phyloP scores from a whole-genome alignment of 805 yeast genomes.

The Sugiyamaella americana region DNA sequence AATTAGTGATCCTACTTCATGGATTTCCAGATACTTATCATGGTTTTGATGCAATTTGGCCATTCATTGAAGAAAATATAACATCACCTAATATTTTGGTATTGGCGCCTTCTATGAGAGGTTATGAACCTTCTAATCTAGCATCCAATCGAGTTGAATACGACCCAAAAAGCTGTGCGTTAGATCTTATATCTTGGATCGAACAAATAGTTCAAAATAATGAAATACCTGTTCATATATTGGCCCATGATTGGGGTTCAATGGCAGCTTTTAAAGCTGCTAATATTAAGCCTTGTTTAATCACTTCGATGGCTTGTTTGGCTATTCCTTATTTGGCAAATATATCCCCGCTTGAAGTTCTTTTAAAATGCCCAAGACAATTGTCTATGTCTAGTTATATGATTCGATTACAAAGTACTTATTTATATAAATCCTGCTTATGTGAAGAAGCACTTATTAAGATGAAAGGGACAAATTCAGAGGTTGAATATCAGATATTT shows the following conservation, averaged over 20 bases:
- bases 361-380: conserved; percentile 19
- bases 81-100: conserved; percentile 16
- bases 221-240: conserved; percentile 19
- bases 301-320: conserved; percentile 18
- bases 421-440: conserved; percentile 18
- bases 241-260: conserved; percentile 31
- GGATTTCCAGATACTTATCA: conserved; percentile 26
- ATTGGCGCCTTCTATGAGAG: conserved; percentile 24
- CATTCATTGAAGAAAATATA: conserved; percentile 9
- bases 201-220: conserved; percentile 12
- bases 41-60: conserved; percentile 20
- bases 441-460: background rate
- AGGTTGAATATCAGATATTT: background rate
- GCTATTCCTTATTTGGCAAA: conserved; percentile 25
- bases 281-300: conserved; percentile 17
- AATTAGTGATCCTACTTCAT: conserved; percentile 22
- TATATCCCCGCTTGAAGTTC: conserved; percentile 4
- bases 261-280: conserved; percentile 20
- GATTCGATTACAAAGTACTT: conserved; percentile 23
- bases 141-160: conserved; percentile 11
- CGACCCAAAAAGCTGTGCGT: conserved; percentile 15
- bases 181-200: conserved; percentile 16
- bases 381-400: conserved; percentile 25
- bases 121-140: conserved; percentile 25
- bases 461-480: background rate